Evolutionary conservation across 768 basidiomycete species (phyloP).

Genomic region (Strobilomyces dryophilus): DNA sequence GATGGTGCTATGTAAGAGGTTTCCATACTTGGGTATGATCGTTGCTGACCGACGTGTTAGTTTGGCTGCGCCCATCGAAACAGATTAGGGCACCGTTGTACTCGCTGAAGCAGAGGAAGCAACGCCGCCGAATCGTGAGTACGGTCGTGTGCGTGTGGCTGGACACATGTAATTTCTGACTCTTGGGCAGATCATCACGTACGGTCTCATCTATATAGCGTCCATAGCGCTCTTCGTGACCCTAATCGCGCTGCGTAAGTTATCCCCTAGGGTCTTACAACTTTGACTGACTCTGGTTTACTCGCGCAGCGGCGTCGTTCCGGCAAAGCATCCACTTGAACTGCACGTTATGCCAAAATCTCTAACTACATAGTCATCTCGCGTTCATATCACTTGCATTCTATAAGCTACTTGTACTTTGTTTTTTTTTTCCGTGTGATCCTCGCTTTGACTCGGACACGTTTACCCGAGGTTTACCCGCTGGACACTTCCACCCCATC

Average conservation of each 20-base stretch:
- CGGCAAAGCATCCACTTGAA: conserved; percentile 54
- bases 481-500: conserved; percentile 13
- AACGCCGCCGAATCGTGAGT: conserved; percentile 86
- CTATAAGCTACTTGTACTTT: conserved; percentile 28
- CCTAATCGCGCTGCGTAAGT: conserved; percentile 77
- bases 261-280: neutral
- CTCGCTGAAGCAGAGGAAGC: conserved; percentile 83
- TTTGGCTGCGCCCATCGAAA: conserved; percentile 94
- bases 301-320: conserved; percentile 53
- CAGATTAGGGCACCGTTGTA: conserved; percentile 92
- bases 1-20: conserved; percentile 69
- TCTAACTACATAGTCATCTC: conserved; percentile 44
- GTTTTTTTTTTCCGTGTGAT: neutral
- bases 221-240: conserved; percentile 68
- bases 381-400: conserved; percentile 22
- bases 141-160: neutral
- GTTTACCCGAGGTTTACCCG: neutral
- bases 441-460: conserved; percentile 8
- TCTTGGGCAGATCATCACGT: conserved; percentile 65
- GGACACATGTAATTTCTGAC: conserved; percentile 8
- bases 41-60: conserved; percentile 36
- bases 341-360: conserved; percentile 64
- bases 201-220: conserved; percentile 71
- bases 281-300: conserved; percentile 1
- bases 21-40: conserved; percentile 6